These are phyloP conservation scores for Aspergillus nanangensis DNA, from an alignment of 495 filamentous ascomycete genomes.

Conservation along the genomic window DNA sequence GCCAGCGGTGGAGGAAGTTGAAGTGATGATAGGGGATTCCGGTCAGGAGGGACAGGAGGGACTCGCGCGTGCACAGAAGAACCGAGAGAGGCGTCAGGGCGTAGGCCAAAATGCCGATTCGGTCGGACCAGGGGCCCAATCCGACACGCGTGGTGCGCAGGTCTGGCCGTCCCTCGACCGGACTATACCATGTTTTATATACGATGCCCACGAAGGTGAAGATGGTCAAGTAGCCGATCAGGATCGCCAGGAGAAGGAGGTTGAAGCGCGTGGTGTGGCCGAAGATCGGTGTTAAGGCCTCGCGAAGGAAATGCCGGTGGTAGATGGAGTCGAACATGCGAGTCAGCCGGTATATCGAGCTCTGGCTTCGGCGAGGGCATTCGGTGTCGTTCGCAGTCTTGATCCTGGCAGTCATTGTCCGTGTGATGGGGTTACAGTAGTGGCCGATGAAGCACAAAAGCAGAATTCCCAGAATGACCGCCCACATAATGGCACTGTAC, in stretches of 20 bases:
- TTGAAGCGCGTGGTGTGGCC: conserved; percentile 38
- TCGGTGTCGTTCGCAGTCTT: conserved; percentile 6
- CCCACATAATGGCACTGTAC: conserved; percentile 60
- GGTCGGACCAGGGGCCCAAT: conserved; percentile 57
- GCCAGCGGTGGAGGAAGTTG: conserved; percentile 66
- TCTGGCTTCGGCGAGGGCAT: conserved; percentile 5
- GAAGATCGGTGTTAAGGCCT: conserved; percentile 28
- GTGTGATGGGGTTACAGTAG: conserved; percentile 10
- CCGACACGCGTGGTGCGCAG: conserved; percentile 52
- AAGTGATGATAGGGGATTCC: conserved; percentile 65
- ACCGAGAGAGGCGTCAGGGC: conserved; percentile 62
- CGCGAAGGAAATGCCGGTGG: conserved; percentile 35
- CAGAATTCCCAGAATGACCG: conserved; percentile 46
- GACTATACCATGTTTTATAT: conserved; percentile 57
- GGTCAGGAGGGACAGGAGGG: conserved; percentile 55
- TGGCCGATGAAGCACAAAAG: conserved; percentile 41
- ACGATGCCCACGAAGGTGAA: conserved; percentile 59
- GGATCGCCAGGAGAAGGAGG: conserved; percentile 44
- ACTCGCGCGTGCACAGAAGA: conserved; percentile 55
- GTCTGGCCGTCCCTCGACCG: conserved; percentile 41
- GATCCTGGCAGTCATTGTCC: conserved; percentile 3
- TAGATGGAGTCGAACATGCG: conserved; percentile 11
- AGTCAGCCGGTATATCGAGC: conserved; percentile 9
- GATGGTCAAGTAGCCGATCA: conserved; percentile 52
- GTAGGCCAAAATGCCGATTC: conserved; percentile 60